These are phyloP conservation scores for Nakazawaea anatomiae DNA, from an alignment of 805 yeast genomes.

Conservation along the genomic window DNA sequence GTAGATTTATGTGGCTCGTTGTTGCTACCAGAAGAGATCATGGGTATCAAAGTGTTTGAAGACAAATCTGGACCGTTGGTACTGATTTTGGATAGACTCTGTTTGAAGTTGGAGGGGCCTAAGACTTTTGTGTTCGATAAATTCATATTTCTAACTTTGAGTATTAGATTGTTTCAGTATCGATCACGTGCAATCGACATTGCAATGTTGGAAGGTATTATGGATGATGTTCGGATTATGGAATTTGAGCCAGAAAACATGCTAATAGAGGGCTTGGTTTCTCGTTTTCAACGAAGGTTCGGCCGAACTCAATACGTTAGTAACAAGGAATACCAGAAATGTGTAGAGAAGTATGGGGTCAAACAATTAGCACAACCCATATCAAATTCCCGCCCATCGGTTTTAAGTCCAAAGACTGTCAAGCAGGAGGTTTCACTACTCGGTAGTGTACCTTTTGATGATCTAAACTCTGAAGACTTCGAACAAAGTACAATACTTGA, in stretches of 20 bases:
- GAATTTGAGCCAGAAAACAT: neutral
- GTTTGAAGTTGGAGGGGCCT: neutral
- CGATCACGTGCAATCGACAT: neutral
- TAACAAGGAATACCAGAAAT: neutral
- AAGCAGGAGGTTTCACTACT: neutral
- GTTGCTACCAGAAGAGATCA: neutral
- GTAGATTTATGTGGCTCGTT: neutral
- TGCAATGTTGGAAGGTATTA: constrained; percentile 1
- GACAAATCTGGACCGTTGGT: neutral
- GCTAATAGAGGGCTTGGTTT: neutral
- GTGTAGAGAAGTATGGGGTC: neutral
- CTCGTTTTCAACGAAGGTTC: neutral
- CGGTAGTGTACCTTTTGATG: neutral
- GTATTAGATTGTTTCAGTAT: neutral
- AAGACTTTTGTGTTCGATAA: constrained; percentile 1
- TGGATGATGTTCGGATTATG: neutral
- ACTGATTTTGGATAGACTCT: neutral
- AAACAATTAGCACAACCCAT: neutral
- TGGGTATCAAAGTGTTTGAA: constrained; percentile 5
- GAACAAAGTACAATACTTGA: constrained; percentile 2
- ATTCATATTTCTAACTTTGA: constrained; percentile 3
- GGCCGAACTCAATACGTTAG: neutral
- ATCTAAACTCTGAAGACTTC: neutral
- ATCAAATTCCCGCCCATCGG: neutral
- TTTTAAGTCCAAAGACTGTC: neutral